These are phyloP conservation scores for Rugonectria rugulosa DNA, from an alignment of 2,329 filamentous ascomycete genomes.

Conservation along the genomic window DNA sequence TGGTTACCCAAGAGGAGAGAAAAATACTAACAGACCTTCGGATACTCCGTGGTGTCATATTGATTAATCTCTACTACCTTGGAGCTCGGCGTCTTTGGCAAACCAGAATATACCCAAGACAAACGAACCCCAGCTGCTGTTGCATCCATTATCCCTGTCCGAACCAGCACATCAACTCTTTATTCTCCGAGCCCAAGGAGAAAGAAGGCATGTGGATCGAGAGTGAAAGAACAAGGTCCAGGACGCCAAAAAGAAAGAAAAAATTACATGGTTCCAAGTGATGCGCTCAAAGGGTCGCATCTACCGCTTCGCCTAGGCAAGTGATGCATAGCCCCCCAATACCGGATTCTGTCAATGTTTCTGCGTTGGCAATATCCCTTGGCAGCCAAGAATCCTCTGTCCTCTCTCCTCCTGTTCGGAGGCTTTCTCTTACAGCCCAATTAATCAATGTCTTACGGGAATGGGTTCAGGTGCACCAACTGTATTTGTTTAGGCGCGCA, in stretches of 20 bases:
- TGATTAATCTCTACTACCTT: too few species aligned
- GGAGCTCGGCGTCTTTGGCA: constrained; percentile 4
- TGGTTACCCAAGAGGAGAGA: too few species aligned
- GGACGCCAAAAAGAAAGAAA: not conserved
- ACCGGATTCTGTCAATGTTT: too few species aligned
- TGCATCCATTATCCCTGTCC: constrained; percentile 18
- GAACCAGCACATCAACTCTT: constrained; percentile 11
- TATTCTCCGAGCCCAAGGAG: constrained; percentile 20
- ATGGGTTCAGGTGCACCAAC: not conserved
- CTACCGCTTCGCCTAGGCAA: too few species aligned
- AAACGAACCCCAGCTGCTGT: not conserved
- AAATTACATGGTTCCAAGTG: not conserved
- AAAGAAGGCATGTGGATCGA: not conserved
- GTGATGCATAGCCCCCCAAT: too few species aligned
- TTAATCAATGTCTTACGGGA: too few species aligned
- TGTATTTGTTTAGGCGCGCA: not conserved
- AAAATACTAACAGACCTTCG: not conserved
- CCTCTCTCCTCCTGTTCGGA: too few species aligned
- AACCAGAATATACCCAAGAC: constrained; percentile 12
- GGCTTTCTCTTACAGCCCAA: too few species aligned
- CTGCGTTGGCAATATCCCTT: too few species aligned
- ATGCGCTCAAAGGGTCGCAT: too few species aligned
- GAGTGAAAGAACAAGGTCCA: not conserved
- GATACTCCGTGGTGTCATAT: constrained; percentile 16
- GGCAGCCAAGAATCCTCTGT: too few species aligned